phyloP scores from a whole-genome alignment of 495 filamentous ascomycete species.

The Hyaloscypha bicolor region DNA sequence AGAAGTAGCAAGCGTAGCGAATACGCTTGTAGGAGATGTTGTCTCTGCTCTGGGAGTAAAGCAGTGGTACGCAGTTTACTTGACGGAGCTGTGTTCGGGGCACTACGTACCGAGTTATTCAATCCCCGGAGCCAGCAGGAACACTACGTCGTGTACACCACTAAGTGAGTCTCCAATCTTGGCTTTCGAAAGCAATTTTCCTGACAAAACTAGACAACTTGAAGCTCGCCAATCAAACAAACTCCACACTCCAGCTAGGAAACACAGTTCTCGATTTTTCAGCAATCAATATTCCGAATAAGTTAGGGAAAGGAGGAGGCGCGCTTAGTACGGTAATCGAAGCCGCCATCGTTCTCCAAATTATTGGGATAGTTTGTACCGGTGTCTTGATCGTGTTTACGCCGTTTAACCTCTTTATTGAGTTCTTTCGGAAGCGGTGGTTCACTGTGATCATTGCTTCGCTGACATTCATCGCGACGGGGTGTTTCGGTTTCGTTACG shows the following conservation, averaged over 20 bases:
- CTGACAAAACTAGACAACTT: not conserved
- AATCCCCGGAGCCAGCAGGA: slow-evolving; percentile 9
- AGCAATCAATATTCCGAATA: slow-evolving; percentile 22
- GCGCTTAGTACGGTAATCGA: slow-evolving; percentile 1
- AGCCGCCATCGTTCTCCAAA: slow-evolving; percentile 12
- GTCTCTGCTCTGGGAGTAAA: slow-evolving; percentile 12
- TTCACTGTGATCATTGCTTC: not conserved
- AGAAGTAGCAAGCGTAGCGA: slow-evolving; percentile 7
- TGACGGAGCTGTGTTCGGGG: slow-evolving; percentile 19
- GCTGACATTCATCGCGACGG: not conserved
- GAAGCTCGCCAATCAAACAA: not conserved
- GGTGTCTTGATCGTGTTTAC: slow-evolving; percentile 21
- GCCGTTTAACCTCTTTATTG: slow-evolving; percentile 11
- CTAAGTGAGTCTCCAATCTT: slow-evolving; percentile 10
- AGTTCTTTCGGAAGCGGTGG: slow-evolving; percentile 5
- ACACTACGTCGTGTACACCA: slow-evolving; percentile 14
- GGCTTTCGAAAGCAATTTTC: not conserved
- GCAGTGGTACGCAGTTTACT: slow-evolving; percentile 21
- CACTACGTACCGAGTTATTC: slow-evolving; percentile 15
- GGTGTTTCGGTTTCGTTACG: slow-evolving; percentile 6
- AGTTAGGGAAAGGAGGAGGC: slow-evolving; percentile 9
- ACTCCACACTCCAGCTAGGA: slow-evolving; percentile 19
- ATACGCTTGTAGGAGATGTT: slow-evolving; percentile 12
- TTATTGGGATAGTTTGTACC: slow-evolving; percentile 18
- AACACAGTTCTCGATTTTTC: slow-evolving; percentile 22